Conservation (phyloP, 192 early-diverging fungal species). For the Lunasporangiospora selenospora region DNA sequence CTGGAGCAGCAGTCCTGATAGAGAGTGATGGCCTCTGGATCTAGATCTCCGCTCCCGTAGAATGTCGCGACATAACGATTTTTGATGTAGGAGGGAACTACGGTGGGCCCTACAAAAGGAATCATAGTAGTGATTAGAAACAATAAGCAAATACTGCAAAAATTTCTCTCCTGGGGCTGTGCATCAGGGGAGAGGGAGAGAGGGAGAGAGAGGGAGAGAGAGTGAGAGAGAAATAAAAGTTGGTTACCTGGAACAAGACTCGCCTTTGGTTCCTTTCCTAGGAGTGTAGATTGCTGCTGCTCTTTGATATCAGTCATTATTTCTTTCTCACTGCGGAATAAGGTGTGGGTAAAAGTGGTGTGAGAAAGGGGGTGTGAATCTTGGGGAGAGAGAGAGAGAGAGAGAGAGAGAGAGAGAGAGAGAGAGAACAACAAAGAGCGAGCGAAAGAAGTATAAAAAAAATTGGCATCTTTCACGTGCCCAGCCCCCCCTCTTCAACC, state of each 20-base stretch:
- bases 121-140: too few relatives aligned
- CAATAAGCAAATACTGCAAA: neutral
- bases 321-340: too few relatives aligned
- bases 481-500: too few relatives aligned
- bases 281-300: too few relatives aligned
- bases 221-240: neutral
- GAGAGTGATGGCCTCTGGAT: conserved; percentile 7
- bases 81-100: conserved; percentile 18
- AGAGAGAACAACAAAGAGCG: too few relatives aligned
- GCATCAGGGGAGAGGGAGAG: neutral
- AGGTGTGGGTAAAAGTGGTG: too few relatives aligned
- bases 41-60: conserved; percentile 40
- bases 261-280: conserved; percentile 22
- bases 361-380: too few relatives aligned
- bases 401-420: too few relatives aligned
- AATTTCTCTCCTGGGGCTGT: neutral
- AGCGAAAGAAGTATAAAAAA: too few relatives aligned
- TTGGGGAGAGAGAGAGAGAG: too few relatives aligned
- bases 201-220: neutral
- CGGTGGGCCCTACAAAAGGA: conserved; percentile 38
- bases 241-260: conserved; percentile 32
- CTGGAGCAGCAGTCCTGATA: conserved; percentile 20
- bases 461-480: too few relatives aligned
- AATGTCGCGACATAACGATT: conserved; percentile 17
- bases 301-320: too few relatives aligned